These are phyloP conservation scores for Euphorbia pulcherrima DNA, from an alignment of 345 rosid species.

Conservation along the genomic window DNA sequence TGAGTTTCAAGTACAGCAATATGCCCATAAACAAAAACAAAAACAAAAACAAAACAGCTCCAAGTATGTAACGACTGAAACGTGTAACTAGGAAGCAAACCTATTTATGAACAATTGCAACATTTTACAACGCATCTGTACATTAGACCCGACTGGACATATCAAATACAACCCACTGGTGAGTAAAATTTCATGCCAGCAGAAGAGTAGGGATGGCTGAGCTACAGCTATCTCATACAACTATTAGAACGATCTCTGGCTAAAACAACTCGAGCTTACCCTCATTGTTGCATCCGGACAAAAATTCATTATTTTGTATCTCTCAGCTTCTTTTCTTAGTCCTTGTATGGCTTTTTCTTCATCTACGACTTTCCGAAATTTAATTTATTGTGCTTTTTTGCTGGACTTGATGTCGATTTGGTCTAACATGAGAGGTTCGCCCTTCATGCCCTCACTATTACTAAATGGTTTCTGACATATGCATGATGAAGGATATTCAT, in stretches of 20 bases:
- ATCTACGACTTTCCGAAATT: slow-evolving; percentile 14
- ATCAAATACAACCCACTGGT: neutral
- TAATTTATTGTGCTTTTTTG: slow-evolving; percentile 10
- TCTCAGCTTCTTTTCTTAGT: slow-evolving; percentile 20
- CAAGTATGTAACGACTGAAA: too few species aligned
- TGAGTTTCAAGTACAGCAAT: too few species aligned
- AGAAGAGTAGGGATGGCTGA: neutral
- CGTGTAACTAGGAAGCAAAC: slow-evolving; percentile 21
- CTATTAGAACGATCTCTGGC: neutral
- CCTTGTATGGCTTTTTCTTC: slow-evolving; percentile 18
- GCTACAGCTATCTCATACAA: neutral
- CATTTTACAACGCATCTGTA: slow-evolving; percentile 25
- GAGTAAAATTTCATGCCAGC: slow-evolving; percentile 7
- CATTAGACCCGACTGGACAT: slow-evolving; percentile 14
- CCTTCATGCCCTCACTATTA: slow-evolving; percentile 21
- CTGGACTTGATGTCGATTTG: slow-evolving; percentile 9
- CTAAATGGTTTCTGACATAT: slow-evolving; percentile 59
- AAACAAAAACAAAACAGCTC: too few species aligned
- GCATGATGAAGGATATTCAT: slow-evolving; percentile 79
- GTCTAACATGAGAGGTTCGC: neutral
- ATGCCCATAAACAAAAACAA: neutral
- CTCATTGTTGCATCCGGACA: slow-evolving; percentile 22
- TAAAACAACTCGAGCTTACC: neutral
- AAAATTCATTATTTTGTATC: neutral
- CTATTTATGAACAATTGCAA: slow-evolving; percentile 34